Base-by-base conservation (phyloP, 1,284 basidiomycete species). In the Mycosarcoma maydis region DNA sequence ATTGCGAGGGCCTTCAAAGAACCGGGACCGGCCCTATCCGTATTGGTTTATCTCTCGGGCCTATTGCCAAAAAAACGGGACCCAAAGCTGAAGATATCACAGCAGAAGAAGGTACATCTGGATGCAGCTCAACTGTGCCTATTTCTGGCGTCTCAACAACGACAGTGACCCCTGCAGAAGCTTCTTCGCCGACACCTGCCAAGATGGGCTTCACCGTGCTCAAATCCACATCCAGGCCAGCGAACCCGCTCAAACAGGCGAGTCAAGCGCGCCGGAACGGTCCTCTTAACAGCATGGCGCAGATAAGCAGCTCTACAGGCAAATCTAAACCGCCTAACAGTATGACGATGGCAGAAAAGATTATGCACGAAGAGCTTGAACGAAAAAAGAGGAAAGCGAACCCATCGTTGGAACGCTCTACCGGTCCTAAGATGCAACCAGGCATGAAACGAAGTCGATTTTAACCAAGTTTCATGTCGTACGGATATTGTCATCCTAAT, bases 321-420 rank as follows among this genome's bases (percentile, higher is more conserved):
- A 55, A 51, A 38, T n/a, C 33, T 9, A 64, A 51, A 41, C 69
- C 67, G 9, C 74, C 66, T 2, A 52, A 42, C 24, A 59, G 58
- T 51, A 52, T 74, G 46, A 76, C 77, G 11, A 73, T 73, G 48
- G 78, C 78, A 2, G 78, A 80, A 43, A 68, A 71, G 40, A 80
- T 80, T 56, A 80, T 77, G 54, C 54, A 68, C 30, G 78, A 80
- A 38, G 78, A 80, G 34, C 44, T 76, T 26, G 65, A 55, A 49
- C 61, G 56, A 22, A 62, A 62, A 40, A 73, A 69, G 52, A 41
- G 57, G 19, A 67, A 60, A 39, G 62, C 43, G 8, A 42, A 60
- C 6, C 10, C 40, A 0, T 32, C 51, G 8, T 11, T 40, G 13
- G 37, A 44, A 23, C 53, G 58, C 13, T 52, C 54, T 10, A 24